Base-by-base conservation (phyloP, 306 rosid genomes). In the Sphenostylis stenocarpa region DNA sequence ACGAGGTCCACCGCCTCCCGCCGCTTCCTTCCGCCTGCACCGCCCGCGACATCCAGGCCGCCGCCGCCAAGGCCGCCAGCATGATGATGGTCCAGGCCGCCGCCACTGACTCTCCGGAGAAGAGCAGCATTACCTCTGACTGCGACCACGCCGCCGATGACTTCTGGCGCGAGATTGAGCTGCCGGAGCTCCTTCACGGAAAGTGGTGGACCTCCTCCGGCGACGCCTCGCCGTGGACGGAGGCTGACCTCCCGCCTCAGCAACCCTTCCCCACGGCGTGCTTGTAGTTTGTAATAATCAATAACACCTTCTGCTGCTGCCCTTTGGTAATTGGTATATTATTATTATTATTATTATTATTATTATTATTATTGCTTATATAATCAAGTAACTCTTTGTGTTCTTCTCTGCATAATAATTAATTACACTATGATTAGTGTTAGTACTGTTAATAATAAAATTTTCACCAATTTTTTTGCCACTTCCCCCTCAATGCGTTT, bases 81-180 rank as follows among this genome's bases (percentile, higher is more conserved):
- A 80, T 78, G 77, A 76, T 84, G 81, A 80, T 84, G 82, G 76
- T 21, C n/a, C 51, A 73, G 34, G 69, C 21, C 14, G 57, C 43
- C 29, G 31, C 41, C 1, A 13, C 4, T 3, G 2, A 28, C 23
- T 70, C 34, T 2, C 39, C 80, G 55, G 83, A 69, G 52, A 69
- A 81, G 58, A 19, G 57, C 52, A n/a, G 60, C 75, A 79, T 31
- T 24, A 29, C 43, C 12, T 60, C 81, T 3, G 75, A 62, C n/a
- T 8, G 58, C 14, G 58, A 65, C 47, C 47, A 48, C 19, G 52
- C 39, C 12, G 81, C 63, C 0, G 90, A 92, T 43, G 97, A 92
- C 69, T 92, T 92, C 29, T 92, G 97, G 97, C 84, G 90, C 0
- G 96, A 92, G 81, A 92, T 92, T 57, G 97, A 90, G 76, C 56